Base-by-base conservation (phyloP, 768 basidiomycete species). In the Termitomyces sp. region DNA sequence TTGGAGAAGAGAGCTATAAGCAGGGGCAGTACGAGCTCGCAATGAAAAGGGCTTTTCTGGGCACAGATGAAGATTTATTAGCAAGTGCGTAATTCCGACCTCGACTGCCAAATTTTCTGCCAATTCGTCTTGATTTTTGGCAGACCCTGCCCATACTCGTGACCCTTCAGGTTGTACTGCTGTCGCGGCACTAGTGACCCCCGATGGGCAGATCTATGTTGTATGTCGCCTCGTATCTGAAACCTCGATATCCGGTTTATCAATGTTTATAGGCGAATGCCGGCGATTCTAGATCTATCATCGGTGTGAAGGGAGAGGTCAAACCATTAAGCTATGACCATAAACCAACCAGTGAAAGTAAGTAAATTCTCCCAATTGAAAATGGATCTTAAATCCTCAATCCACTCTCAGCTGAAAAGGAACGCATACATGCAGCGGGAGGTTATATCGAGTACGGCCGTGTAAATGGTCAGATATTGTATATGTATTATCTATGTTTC, bases 111-210 rank as follows among this genome's bases (percentile, higher is more conserved):
- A 65, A 41, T 41, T 52, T 63, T 67, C 20, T 57, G 33, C 52
- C 22, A 4, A 50, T 44, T 57, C 20, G 16, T 65, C 49, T 62
- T 54, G n/a, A 8, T 41, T 39, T 7, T 8, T 8, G 5, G 49
- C 68, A 95, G 95, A 93, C 69, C 90, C 94, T 50, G 82, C 85
- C 59, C 94, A 92, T 74, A 83, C 86, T 57, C 84, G 89, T 63
- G 97, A 99, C 72, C 90, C 95, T 2, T 97, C 95, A 9, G 97
- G 97, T 9, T 97, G 95, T 69, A 99, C 97, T 1, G 95, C 97
- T 7, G 92, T 98, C 15, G 87, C 93, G 12, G 90, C 88, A 18
- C 74, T 99, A 55, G 71, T 97, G 44, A 94, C 95, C 12, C 70
- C 79, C 31, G 91, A 96, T 69, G 72, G 75, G 36, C 87, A 88